Evolutionary conservation across 768 basidiomycete species (phyloP).

Genomic region (Basidioascus undulatus): DNA sequence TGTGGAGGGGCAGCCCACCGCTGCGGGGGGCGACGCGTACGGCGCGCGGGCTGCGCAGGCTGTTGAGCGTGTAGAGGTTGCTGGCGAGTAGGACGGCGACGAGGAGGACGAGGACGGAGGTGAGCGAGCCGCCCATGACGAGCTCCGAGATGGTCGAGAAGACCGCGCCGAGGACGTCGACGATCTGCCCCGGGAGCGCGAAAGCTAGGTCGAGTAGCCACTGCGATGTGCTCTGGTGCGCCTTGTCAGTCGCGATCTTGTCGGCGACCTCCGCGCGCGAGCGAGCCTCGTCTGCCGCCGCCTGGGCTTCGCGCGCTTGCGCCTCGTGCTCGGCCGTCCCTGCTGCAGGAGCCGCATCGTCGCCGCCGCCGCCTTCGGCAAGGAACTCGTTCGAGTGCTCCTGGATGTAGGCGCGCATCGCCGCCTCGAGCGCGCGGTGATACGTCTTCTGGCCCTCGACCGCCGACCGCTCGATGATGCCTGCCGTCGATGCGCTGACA

Average conservation of each 20-base stretch:
- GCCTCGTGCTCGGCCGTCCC: not conserved
- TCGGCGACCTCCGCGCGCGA: not conserved
- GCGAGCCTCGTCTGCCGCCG: not conserved
- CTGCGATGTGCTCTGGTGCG: slow-evolving; percentile 1
- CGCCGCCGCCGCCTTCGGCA: slow-evolving; percentile 31
- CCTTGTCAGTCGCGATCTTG: not conserved
- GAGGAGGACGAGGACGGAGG: slow-evolving; percentile 43
- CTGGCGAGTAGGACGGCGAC: slow-evolving; percentile 46
- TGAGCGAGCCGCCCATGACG: slow-evolving; percentile 37
- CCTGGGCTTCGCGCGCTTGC: not conserved
- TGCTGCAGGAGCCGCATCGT: not conserved
- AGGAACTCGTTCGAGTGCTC: slow-evolving; percentile 76
- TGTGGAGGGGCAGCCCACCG: not conserved
- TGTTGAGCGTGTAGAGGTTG: slow-evolving; percentile 45
- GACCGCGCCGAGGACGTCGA: slow-evolving; percentile 6
- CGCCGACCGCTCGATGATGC: slow-evolving; percentile 74
- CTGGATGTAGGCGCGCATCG: slow-evolving; percentile 70
- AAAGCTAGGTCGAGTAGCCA: slow-evolving; percentile 6
- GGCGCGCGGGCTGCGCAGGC: not conserved
- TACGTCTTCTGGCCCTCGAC: slow-evolving; percentile 81
- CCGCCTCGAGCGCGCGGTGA: slow-evolving; percentile 54
- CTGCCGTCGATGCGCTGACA: slow-evolving; percentile 29
- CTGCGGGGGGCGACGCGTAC: not conserved
- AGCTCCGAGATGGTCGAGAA: slow-evolving; percentile 17
- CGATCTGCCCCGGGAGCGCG: slow-evolving; percentile 5